Evolutionary conservation across 164 flowering plant genomes (phyloP).

Genomic region (Piper betle): DNA sequence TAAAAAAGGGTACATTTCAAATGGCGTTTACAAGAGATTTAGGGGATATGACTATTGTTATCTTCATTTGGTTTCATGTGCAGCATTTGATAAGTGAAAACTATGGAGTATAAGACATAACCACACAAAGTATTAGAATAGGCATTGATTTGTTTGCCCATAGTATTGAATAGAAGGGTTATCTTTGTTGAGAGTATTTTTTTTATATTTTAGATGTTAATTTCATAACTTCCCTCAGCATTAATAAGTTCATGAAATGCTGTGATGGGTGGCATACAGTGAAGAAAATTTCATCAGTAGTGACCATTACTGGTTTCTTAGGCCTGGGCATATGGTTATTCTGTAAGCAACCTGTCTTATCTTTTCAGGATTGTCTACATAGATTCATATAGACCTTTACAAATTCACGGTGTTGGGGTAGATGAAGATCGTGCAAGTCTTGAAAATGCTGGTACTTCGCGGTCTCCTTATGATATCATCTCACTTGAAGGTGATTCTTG

Average conservation of each 20-base stretch:
- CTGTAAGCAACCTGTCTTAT: not conserved
- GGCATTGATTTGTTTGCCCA: not conserved
- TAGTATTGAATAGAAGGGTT: not conserved
- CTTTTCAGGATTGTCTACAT: constrained; percentile 61
- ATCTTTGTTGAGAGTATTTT: not conserved
- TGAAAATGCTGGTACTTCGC: constrained; percentile 40
- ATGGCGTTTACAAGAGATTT: no score
- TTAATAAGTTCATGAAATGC: not conserved
- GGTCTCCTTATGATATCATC: constrained; percentile 32
- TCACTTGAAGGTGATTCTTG: constrained; percentile 41
- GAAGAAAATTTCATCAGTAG: no score
- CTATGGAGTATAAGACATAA: no score
- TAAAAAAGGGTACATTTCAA: no score
- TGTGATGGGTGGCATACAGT: no score
- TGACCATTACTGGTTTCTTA: not conserved
- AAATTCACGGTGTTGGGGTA: constrained; percentile 50
- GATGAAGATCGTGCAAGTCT: constrained; percentile 61
- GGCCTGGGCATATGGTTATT: not conserved
- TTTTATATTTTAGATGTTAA: not conserved
- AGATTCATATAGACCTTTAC: constrained; percentile 51
- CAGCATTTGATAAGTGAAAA: no score
- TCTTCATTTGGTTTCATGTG: no score
- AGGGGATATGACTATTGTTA: no score
- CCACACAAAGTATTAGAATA: no score
- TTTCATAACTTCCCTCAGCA: not conserved